Base-by-base conservation (phyloP, 805 yeast species). In the Clavispora asparagi region DNA sequence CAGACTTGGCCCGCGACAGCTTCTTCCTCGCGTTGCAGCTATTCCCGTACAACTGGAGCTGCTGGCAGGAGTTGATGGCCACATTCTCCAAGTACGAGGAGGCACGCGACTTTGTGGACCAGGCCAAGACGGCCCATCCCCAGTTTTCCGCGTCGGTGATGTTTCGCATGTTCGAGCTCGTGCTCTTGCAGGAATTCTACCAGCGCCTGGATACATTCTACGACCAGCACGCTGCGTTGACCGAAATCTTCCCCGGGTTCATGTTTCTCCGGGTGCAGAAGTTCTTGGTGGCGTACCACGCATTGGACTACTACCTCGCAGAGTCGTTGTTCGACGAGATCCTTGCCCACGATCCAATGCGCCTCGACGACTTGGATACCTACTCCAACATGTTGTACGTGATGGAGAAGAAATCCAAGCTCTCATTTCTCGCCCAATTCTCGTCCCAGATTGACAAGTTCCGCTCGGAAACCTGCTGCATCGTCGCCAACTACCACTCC, bases 301-400 rank as follows among this genome's bases (percentile, higher is more conserved):
- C 85, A n/a, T 73, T 90, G 55, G 96, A 91, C 52, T 92, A 92
- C 61, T 76, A 72, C 26, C 84, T 82, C 43, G 90, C 97, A 0
- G 97, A 89, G 56, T 60, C 70, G 43, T 66, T 86, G 2, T 94
- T 92, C 62, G 97, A 92, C 60, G 77, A 79, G 39, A 78, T 94
- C 0, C 65, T 91, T 23, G 60, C 73, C 8, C 68, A 68, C 19
- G 98, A 94, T 62, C 98, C 98, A 0, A 78, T 86, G 53, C 70
- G 97, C 40, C 70, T 94, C 19, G 98, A 94, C 57, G 96, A 91
- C 57, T 71, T 94, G 70, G 99, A 94, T 61, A 81, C 87, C 0
- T 94, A 87, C 64, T 91, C 98, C n/a, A 92, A 94, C 64, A 87
- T 94, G 62, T 73, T 94, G 32, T 94, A 91, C 59, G 98, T 94